Evolutionary conservation across 192 early-diverging fungal species (phyloP).

Genomic region (Glomus cerebriforme): DNA sequence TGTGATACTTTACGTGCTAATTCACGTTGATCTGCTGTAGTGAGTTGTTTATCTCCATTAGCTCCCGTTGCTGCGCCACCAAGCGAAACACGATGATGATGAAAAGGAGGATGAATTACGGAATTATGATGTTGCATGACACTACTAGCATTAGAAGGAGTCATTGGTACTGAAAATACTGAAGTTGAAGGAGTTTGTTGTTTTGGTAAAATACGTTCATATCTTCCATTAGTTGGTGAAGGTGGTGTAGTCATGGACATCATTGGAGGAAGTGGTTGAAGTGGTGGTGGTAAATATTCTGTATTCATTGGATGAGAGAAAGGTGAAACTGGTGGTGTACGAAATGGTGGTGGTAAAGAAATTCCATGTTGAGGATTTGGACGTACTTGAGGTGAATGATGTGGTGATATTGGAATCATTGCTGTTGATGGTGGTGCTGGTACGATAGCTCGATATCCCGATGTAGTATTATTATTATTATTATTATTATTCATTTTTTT

Average conservation of each 20-base stretch:
- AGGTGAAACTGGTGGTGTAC: slow-evolving; percentile 25
- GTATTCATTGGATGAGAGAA: slow-evolving; percentile 3
- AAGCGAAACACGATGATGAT: neutral
- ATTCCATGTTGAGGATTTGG: slow-evolving; percentile 2
- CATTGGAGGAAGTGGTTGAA: slow-evolving; percentile 8
- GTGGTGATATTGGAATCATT: slow-evolving; percentile 22
- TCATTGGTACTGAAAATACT: slow-evolving; percentile 18
- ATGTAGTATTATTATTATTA: neutral
- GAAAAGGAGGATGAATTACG: slow-evolving; percentile 12
- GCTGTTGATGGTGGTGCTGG: slow-evolving; percentile 21
- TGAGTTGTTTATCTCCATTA: neutral
- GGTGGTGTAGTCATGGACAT: neutral
- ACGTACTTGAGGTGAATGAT: neutral
- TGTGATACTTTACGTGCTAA: slow-evolving; percentile 78
- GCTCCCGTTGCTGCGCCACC: neutral
- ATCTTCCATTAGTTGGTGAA: neutral
- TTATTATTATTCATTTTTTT: neutral
- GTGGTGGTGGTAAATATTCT: slow-evolving; percentile 4
- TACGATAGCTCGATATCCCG: slow-evolving; percentile 16
- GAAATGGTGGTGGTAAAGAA: neutral
- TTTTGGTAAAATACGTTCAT: slow-evolving; percentile 23
- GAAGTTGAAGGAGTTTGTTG: slow-evolving; percentile 5
- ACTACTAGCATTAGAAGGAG: neutral
- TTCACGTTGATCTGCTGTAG: slow-evolving; percentile 49
- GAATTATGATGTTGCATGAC: slow-evolving; percentile 29